Base-by-base conservation (phyloP, 192 early-diverging fungal species). In the Mycoemilia scoparia region DNA sequence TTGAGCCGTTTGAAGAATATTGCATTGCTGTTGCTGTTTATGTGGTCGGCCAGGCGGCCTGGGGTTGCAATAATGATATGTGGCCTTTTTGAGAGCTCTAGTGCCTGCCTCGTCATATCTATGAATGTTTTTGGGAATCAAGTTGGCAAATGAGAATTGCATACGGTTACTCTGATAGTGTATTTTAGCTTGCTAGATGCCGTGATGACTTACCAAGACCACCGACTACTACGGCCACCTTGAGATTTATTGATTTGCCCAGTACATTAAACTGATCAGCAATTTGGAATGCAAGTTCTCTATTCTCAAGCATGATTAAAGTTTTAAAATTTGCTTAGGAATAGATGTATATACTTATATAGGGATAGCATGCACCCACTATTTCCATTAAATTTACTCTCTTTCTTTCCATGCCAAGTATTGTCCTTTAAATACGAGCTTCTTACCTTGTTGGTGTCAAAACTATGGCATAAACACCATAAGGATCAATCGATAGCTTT, bases 211-310 rank as follows among this genome's bases (percentile, higher is more conserved):
- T n/a, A n/a, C n/a, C n/a, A n/a, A n/a, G n/a, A 7, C 96, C 96
- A 21, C 96, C 96, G 9, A 99, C 91, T 17, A 90, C 64, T 17
- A 93, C 78, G 1, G 71, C 66, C 32, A 87, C 82, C 32, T 77
- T 77, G 16, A 93, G 32, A 38, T 77, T 80, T 29, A 92, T 82
- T 15, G 74, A 67, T 23, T 78, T 77, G 28, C 96, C 96, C 2
- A 99, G 69, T 3, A 87, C 82, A 21, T 77, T 61, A 43, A 99
- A 99, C 49, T 99, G 91, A 45, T 99, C 92, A 3, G 90, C 87
- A 37, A 99, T 99, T 51, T 99, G 96, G 47, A 79, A 92, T 0
- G 96, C 92, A 10, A 99, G 68, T 54, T 99, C 96, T 29, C 96
- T n/a, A n/a, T n/a, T n/a, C n/a, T n/a, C n/a, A n/a, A n/a, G n/a